A percentile compares a stretch with the other conserved stretches of the same genome.
These are phyloP conservation scores for Acacia concinna DNA, from an alignment of 331 rosid species.

Conservation along the genomic window DNA sequence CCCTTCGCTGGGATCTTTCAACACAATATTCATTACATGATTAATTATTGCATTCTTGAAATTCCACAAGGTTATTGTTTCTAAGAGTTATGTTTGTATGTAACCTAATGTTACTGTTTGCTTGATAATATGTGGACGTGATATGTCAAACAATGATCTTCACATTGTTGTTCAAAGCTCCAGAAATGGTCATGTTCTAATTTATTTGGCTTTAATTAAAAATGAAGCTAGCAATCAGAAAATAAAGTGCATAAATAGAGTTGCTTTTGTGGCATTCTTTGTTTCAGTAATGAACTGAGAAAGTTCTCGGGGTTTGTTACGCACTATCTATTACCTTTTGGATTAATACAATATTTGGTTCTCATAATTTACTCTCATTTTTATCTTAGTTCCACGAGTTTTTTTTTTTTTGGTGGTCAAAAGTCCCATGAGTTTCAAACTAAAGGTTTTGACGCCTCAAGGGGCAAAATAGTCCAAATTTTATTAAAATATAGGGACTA, in stretches of 20 bases:
- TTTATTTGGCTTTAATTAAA: not conserved
- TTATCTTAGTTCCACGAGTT: too few species aligned
- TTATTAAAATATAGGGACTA: too few species aligned
- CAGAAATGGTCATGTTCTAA: constrained; percentile 10
- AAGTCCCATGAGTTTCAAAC: too few species aligned
- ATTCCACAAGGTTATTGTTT: not conserved
- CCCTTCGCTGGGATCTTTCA: not conserved
- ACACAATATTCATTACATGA: not conserved
- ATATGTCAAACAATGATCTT: not conserved
- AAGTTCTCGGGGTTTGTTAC: not conserved
- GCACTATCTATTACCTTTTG: not conserved
- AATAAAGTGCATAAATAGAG: constrained; percentile 3
- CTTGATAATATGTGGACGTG: not conserved
- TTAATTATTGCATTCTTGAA: not conserved
- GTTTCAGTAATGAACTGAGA: constrained; percentile 1
- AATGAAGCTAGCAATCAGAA: not conserved
- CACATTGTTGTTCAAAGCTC: constrained; percentile 8
- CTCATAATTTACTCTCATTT: too few species aligned
- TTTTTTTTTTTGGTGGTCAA: too few species aligned
- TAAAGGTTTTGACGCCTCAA: too few species aligned
- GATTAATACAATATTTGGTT: too few species aligned
- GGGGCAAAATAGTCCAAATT: too few species aligned
- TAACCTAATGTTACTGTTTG: not conserved
- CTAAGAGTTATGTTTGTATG: not conserved
- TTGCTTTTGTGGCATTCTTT: not conserved